Evolutionary conservation across 2,329 filamentous ascomycete genomes (phyloP), one percentile per base, ranked within the genome.

Genomic region (Myriosclerotinia curreyana): DNA sequence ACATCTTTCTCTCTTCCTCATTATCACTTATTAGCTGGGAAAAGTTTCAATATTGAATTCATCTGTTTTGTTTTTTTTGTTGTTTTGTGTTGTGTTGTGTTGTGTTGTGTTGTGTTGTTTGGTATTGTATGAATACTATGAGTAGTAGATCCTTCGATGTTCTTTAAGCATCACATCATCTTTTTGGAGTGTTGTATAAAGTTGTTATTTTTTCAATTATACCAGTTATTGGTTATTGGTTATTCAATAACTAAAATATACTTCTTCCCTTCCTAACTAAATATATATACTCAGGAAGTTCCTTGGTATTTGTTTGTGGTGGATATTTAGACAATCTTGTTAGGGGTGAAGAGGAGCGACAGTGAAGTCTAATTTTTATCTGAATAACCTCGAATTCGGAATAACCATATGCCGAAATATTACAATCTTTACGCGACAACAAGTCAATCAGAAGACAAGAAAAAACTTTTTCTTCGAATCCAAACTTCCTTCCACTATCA

Each of bases 331-430:
- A 34, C 42, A n/a, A 11, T 20, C 20, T 58, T 58, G n/a, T 58
- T 34, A 22, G 28, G 42, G 20, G 20, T 48, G 55, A 58, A 58
- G 31, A 5, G 31, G 20, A 52, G 55, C 55, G 42, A 58, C 55
- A 36, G 55, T 58, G 55, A 58, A 48, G 42, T 58, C 42, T 58
- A 5, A 36, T 5, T 38, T 9, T 48, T 31, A 58, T 58, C 55
- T 17, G 42, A 58, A 58, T 48, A 48, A 36, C 55, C n/a, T 58
- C 55, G 17, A 20, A 25, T 58, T 48, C 28, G 55, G 55, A 58
- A 48, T 14, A 58, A 48, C 42, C 42, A 36, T 48, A 25, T 58
- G 20, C 42, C 55, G 28, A 17, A 11, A 48, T 9, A 4, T 3
- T 20, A 36, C 42, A 58, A 36, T 2, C 36, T 17, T 22, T 17